phyloP scores from a whole-genome alignment of 768 basidiomycete species.

The Macrolepiota albuminosa region DNA sequence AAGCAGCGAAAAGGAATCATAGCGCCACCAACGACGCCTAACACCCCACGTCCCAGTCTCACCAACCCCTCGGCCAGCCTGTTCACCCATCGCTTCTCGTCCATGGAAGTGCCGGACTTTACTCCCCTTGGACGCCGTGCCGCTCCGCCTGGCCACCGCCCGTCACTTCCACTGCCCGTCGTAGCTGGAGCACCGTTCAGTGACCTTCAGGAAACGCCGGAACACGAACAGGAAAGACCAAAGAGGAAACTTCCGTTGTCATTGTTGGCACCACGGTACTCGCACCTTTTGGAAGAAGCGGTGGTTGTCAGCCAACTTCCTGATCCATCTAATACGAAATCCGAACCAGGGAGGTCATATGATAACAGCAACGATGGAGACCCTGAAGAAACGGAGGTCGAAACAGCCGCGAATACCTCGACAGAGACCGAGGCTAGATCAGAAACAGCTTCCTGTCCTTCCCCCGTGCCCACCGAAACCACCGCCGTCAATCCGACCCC shows the following conservation, averaged over 20 bases:
- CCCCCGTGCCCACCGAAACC: background rate
- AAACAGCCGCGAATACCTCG: background rate
- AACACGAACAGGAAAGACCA: slow-evolving; percentile 4
- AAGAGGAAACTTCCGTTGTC: slow-evolving; percentile 31
- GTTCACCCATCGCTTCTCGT: slow-evolving; percentile 11
- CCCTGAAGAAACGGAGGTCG: background rate
- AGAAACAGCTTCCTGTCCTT: background rate
- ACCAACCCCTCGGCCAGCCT: background rate
- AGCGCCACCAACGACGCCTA: slow-evolving; percentile 50
- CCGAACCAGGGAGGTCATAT: background rate
- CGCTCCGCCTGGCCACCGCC: slow-evolving; percentile 19
- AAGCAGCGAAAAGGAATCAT: slow-evolving; percentile 55
- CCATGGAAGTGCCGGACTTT: slow-evolving; percentile 48
- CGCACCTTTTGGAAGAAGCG: slow-evolving; percentile 54
- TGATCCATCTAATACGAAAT: background rate
- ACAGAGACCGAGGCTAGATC: background rate
- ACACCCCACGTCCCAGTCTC: slow-evolving; percentile 19
- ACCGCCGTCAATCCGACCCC: background rate
- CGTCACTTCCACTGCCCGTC: slow-evolving; percentile 18
- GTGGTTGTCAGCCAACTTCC: slow-evolving; percentile 29
- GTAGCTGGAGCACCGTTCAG: slow-evolving; percentile 28
- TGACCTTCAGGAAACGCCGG: slow-evolving; percentile 15
- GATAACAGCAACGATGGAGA: background rate
- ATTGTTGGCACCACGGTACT: slow-evolving; percentile 51
- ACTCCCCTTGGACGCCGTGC: slow-evolving; percentile 40